Evolutionary conservation across 768 basidiomycete species (phyloP), one percentile per base, ranked within the genome.

Genomic region (Mycena belliarum): DNA sequence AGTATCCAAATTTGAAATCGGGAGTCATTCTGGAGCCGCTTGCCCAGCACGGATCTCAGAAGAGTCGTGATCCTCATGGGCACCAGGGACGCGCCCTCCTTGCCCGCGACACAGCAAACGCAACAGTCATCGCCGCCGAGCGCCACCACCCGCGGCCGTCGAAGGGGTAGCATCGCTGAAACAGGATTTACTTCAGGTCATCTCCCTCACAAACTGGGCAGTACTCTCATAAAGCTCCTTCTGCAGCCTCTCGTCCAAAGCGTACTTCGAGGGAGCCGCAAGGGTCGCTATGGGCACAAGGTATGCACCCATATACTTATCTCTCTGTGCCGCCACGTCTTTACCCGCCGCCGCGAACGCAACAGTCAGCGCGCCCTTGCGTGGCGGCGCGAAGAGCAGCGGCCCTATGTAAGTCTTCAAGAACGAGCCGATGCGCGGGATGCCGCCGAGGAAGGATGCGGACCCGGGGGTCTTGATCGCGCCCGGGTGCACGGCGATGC

Each of bases 301-400:
- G 49, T 75, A 71, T 51, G 59, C 64, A 18, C 74, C 71, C 46
- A 61, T 58, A 54, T 70, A 75, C 48, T 61, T 69, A 14, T 64
- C 65, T 37, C 56, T 57, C n/a, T 37, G 4, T 66, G 14, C 62
- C 53, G 8, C 32, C 45, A 11, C 73, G 40, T 8, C 66, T 65
- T 18, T 65, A 38, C 6, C 69, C 14, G 66, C 70, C 0, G 74
- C 73, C 7, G 75, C 72, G 46, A 70, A 69, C 25, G 37, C 64
- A 8, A 68, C 62, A 1, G 65, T 66, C 52, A 69, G 3, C 37
- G 37, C 37, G 18, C 37, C 37, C 4, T 3, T 4, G 37, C 37
- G 37, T n/a, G 18, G 20, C 18, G 37, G 4, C 37, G 4, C 37
- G 12, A 38, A 38, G 6, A 38, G 18, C 37, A 38, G 37, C 2